phyloP scores from a whole-genome alignment of 345 rosid species.

The Carallia pectinifolia region DNA sequence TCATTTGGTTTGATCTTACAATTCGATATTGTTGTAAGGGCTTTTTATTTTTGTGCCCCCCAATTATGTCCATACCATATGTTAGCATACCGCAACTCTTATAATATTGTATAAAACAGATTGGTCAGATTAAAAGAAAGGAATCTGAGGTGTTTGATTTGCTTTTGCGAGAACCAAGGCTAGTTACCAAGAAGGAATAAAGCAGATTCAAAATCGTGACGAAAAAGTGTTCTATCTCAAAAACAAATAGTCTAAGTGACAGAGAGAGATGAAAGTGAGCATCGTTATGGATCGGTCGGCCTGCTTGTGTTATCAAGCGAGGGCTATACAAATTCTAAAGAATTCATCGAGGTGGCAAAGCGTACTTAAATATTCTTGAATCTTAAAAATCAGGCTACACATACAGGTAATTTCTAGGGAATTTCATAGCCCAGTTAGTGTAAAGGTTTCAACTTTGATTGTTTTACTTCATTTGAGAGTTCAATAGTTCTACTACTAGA shows the following conservation, averaged over 20 bases:
- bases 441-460: conserved; percentile 15
- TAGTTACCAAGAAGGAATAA: conserved; percentile 60
- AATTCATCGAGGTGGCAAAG: no score
- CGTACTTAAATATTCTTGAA: not conserved
- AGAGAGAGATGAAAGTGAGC: not conserved
- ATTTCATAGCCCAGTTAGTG: not conserved
- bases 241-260: not conserved
- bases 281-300: conserved; percentile 22
- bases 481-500: no score
- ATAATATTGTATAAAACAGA: conserved; percentile 6
- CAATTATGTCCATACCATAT: not conserved
- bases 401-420: not conserved
- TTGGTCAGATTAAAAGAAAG: conserved; percentile 58
- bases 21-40: no score
- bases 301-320: conserved; percentile 2
- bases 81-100: not conserved
- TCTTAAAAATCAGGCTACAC: conserved; percentile 18
- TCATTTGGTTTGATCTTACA: no score
- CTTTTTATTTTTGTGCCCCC: not conserved
- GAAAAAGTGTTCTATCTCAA: conserved; percentile 13
- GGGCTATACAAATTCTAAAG: not conserved
- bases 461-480: not conserved
- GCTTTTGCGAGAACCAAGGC: conserved; percentile 71
- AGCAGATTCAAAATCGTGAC: conserved; percentile 55
- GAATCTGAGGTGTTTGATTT: conserved; percentile 49